A percentile compares a stretch with the other conserved stretches of the same genome.
Conservation (phyloP, 2,329 filamentous ascomycete genomes). For the Aspergillus sp. region DNA sequence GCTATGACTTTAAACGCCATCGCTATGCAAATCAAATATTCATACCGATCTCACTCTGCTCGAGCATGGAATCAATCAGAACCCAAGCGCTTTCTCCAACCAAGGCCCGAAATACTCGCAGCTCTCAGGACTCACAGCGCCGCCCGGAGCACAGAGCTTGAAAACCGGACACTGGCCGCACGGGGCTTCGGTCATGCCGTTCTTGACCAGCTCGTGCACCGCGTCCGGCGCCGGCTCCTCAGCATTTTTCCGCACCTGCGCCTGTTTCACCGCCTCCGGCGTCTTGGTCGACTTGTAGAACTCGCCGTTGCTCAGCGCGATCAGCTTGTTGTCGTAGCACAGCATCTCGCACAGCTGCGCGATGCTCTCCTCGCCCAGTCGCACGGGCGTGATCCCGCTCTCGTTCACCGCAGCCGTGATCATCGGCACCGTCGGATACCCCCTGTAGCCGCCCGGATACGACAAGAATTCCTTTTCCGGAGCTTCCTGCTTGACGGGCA, state of each 20-base stretch:
- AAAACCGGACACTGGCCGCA: constrained; percentile 92
- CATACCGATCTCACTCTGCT: constrained; percentile 6
- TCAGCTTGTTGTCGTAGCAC: constrained; percentile 76
- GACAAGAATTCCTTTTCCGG: constrained; percentile 36
- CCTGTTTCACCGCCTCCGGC: constrained; percentile 26
- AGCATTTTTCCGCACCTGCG: constrained; percentile 23
- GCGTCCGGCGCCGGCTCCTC: constrained; percentile 18
- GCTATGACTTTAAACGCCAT: constrained; percentile 23
- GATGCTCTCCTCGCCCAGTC: constrained; percentile 62
- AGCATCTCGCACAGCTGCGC: constrained; percentile 80
- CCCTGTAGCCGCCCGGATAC: constrained; percentile 56
- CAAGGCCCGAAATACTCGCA: constrained; percentile 89
- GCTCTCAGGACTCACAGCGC: constrained; percentile 77
- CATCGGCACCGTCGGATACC: constrained; percentile 70
- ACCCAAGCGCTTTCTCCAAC: constrained; percentile 45
- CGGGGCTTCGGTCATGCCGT: constrained; percentile 77
- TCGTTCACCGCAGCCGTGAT: constrained; percentile 67
- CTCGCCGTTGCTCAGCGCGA: constrained; percentile 45
- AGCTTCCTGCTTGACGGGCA: constrained; percentile 20
- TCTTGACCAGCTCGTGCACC: constrained; percentile 44
- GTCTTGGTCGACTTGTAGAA: constrained; percentile 41
- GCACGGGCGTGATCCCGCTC: constrained; percentile 62
- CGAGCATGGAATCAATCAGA: constrained; percentile 13
- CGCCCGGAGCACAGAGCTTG: constrained; percentile 81
- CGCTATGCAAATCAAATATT: constrained; percentile 31